These are phyloP conservation scores for Ophiostoma perfectum DNA, from an alignment of 2,329 filamentous ascomycete genomes.

Conservation along the genomic window DNA sequence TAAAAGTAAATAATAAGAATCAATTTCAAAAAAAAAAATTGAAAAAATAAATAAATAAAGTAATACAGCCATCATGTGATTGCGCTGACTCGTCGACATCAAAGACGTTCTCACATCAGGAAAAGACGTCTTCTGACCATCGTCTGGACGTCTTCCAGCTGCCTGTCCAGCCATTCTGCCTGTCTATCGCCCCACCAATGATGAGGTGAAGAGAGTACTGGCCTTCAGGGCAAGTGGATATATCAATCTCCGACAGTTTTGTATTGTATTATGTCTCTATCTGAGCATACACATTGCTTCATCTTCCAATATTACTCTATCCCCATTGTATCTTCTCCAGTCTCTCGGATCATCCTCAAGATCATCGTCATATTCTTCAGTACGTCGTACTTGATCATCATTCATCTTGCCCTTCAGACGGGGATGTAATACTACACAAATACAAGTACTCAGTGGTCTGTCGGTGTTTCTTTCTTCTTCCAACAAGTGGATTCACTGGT, in stretches of 20 bases:
- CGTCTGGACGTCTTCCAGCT: too few relatives aligned
- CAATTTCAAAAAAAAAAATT: too few relatives aligned
- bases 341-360: background rate
- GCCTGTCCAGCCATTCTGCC: background rate
- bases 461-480: background rate
- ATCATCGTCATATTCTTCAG: background rate
- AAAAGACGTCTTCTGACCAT: too few relatives aligned
- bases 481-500: background rate
- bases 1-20: too few relatives aligned
- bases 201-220: background rate
- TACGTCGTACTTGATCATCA: background rate
- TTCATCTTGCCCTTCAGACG: background rate
- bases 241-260: conserved; percentile 10
- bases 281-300: background rate
- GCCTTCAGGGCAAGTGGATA: background rate
- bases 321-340: background rate
- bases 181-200: background rate
- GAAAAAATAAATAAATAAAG: too few relatives aligned
- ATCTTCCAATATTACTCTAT: background rate
- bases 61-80: too few relatives aligned
- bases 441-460: too few relatives aligned
- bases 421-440: too few relatives aligned
- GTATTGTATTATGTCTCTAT: background rate
- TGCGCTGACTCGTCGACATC: too few relatives aligned
- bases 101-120: too few relatives aligned